Conservation (phyloP, 257 asterid genomes). For the Petunia axillaris region DNA sequence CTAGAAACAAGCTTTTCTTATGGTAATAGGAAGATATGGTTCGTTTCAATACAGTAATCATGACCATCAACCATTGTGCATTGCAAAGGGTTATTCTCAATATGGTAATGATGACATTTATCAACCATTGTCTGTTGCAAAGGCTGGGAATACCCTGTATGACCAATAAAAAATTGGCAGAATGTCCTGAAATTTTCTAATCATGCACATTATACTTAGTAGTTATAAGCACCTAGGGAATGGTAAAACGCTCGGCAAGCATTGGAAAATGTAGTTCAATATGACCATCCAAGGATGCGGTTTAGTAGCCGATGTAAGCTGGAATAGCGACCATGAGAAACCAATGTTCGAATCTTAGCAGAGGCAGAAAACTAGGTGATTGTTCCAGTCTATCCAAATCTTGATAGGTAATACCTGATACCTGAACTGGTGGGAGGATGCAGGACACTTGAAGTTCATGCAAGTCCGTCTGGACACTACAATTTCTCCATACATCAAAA, state of each 20-base stretch:
- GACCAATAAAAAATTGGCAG: conserved; percentile 7
- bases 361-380: conserved; percentile 2
- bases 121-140: not conserved
- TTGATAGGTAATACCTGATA: not conserved
- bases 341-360: not conserved
- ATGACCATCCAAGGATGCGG: not conserved
- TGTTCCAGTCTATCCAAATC: not conserved
- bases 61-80: not conserved
- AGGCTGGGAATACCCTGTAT: not conserved
- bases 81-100: not conserved
- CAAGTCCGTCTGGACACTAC: not conserved
- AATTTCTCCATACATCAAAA: not conserved
- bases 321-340: not conserved
- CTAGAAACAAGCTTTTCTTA: conserved; percentile 19
- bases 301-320: not conserved
- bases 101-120: not conserved
- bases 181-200: not conserved
- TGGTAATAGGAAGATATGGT: not conserved
- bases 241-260: not conserved
- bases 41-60: not conserved
- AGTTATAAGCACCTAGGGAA: not conserved
- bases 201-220: conserved; percentile 4
- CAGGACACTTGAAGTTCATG: not conserved
- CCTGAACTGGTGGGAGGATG: conserved; percentile 2
- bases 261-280: conserved; percentile 12